These are phyloP conservation scores for Cystofilobasidium macerans DNA, from an alignment of 768 basidiomycete species.

Conservation along the genomic window DNA sequence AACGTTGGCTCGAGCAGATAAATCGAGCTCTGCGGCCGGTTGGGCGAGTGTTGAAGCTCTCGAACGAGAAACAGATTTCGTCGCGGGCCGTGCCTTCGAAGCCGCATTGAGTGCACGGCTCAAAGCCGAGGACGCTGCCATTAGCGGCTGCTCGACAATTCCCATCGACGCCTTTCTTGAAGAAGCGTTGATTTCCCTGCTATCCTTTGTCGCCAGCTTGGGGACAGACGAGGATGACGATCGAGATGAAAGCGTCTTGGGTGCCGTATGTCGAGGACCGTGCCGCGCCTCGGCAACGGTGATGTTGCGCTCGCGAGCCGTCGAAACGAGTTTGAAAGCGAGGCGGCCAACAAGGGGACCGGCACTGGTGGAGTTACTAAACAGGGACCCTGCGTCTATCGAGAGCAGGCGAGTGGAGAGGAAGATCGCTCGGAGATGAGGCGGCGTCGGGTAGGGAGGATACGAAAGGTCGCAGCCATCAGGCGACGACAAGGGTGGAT, in stretches of 20 bases:
- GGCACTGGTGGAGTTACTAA: background rate
- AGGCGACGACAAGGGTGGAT: no score
- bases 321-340: slow-evolving; percentile 17
- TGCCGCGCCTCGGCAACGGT: background rate
- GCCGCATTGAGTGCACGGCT: slow-evolving; percentile 17
- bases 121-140: slow-evolving; percentile 17
- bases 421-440: slow-evolving; percentile 21
- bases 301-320: slow-evolving; percentile 14
- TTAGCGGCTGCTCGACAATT: slow-evolving; percentile 3
- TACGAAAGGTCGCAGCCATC: no score
- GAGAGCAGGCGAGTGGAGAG: slow-evolving; percentile 22
- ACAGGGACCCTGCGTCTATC: slow-evolving; percentile 9
- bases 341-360: background rate
- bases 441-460: background rate
- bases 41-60: no score
- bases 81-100: background rate
- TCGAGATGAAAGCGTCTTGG: background rate
- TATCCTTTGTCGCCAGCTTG: background rate
- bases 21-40: no score
- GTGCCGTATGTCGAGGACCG: background rate
- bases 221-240: background rate
- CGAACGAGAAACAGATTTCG: background rate
- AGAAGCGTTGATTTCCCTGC: background rate
- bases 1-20: no score
- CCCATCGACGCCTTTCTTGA: background rate